phyloP scores from a whole-genome alignment of 108 stramenopile species.

The Stephanodiscus minutulus region DNA sequence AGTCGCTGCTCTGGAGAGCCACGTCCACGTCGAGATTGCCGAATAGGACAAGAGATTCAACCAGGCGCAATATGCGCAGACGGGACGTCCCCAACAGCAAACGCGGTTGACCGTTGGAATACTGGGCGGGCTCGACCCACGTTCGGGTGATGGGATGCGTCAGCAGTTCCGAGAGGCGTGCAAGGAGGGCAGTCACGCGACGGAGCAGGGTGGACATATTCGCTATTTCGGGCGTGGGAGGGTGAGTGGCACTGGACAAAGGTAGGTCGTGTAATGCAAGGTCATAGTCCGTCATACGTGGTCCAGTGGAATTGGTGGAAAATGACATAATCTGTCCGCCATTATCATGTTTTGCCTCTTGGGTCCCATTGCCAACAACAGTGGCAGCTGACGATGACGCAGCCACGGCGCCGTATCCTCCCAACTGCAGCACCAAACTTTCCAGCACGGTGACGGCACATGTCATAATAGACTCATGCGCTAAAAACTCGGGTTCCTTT shows the following conservation, averaged over 20 bases:
- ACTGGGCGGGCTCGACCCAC: slow-evolving; percentile 75
- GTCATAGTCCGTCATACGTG: background rate
- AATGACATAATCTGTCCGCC: slow-evolving; percentile 16
- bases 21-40: slow-evolving; percentile 69
- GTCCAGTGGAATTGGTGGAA: background rate
- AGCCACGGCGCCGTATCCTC: slow-evolving; percentile 82
- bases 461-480: slow-evolving; percentile 74
- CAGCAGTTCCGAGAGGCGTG: slow-evolving; percentile 48
- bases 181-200: slow-evolving; percentile 58
- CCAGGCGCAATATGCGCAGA: slow-evolving; percentile 75
- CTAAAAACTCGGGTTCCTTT: slow-evolving; percentile 38
- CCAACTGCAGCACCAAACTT: slow-evolving; percentile 83
- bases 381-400: slow-evolving; percentile 13
- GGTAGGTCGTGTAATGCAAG: background rate
- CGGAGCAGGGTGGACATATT: slow-evolving; percentile 54
- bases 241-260: background rate
- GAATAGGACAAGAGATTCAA: slow-evolving; percentile 85
- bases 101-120: slow-evolving; percentile 55
- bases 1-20: slow-evolving; percentile 64
- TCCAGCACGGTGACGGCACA: slow-evolving; percentile 84
- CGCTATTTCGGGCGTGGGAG: slow-evolving; percentile 32
- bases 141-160: slow-evolving; percentile 53
- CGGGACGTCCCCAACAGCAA: slow-evolving; percentile 76
- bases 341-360: background rate
- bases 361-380: background rate